These are phyloP conservation scores for Amphibolis antarctica DNA, from an alignment of 106 monocot genomes.

Conservation along the genomic window DNA sequence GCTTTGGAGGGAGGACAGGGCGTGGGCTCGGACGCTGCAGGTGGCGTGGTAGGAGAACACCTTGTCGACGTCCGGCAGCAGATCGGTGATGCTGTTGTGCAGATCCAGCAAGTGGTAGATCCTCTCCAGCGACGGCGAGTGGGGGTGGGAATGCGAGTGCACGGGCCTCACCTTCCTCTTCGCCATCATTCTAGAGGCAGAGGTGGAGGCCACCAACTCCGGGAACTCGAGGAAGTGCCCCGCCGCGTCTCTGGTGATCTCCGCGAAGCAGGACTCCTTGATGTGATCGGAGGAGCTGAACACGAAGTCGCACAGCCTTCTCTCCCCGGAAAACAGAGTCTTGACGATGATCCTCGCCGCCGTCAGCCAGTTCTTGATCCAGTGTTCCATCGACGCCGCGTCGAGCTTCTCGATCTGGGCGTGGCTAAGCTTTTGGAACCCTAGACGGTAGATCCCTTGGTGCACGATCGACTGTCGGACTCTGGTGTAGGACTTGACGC, in stretches of 20 bases:
- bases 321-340: slow-evolving; percentile 40
- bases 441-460: slow-evolving; percentile 34
- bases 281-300: slow-evolving; percentile 25
- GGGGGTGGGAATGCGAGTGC: too few species aligned
- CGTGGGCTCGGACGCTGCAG: slow-evolving; percentile 16
- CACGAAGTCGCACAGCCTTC: slow-evolving; percentile 31
- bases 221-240: slow-evolving; percentile 28
- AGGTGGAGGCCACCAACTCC: slow-evolving; percentile 13
- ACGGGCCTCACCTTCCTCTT: not conserved
- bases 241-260: slow-evolving; percentile 24
- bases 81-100: slow-evolving; percentile 27
- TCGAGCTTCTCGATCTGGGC: slow-evolving; percentile 39
- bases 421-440: slow-evolving; percentile 18
- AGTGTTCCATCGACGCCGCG: slow-evolving; percentile 25
- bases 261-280: slow-evolving; percentile 40
- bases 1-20: slow-evolving; percentile 9
- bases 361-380: slow-evolving; percentile 36
- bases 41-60: slow-evolving; percentile 36
- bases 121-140: slow-evolving; percentile 29
- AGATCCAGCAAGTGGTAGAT: slow-evolving; percentile 50
- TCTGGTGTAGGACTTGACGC: slow-evolving; percentile 29
- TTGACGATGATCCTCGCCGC: slow-evolving; percentile 16
- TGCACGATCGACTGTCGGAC: slow-evolving; percentile 42
- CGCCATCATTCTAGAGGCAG: slow-evolving; percentile 9
- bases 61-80: slow-evolving; percentile 32